These are phyloP conservation scores for Euphorbia schlechtendalii DNA, from an alignment of 441 rosid genomes.

Conservation along the genomic window DNA sequence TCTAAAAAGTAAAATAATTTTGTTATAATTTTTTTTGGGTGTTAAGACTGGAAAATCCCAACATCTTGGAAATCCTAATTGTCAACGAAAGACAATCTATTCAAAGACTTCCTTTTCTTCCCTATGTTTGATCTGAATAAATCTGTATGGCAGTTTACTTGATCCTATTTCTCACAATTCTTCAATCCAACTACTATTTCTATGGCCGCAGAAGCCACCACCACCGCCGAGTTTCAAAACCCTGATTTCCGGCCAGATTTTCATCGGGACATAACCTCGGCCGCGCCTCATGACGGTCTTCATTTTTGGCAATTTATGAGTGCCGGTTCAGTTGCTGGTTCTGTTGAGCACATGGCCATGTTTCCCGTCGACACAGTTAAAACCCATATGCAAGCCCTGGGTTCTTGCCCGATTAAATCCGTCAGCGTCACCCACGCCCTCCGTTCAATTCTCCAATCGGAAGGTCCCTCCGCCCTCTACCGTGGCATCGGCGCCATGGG, in stretches of 20 bases:
- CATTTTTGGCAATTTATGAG: conserved; percentile 85
- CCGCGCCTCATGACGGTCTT: conserved; percentile 53
- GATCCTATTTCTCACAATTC: neutral
- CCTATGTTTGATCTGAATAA: neutral
- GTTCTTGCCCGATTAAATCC: conserved; percentile 22
- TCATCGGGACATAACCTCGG: conserved; percentile 27
- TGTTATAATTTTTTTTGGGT: no score
- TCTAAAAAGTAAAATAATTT: no score
- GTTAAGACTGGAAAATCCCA: neutral
- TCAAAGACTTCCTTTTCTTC: neutral
- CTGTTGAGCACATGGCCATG: conserved; percentile 91
- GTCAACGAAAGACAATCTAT: neutral
- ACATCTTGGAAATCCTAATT: neutral
- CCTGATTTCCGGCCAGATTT: conserved; percentile 51
- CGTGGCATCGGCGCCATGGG: conserved; percentile 61
- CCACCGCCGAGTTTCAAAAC: conserved; percentile 50
- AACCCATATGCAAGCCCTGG: conserved; percentile 56
- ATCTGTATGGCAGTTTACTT: neutral
- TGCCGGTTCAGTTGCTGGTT: conserved; percentile 89
- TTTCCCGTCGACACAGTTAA: conserved; percentile 63
- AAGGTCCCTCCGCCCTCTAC: conserved; percentile 32
- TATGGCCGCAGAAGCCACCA: conserved; percentile 64
- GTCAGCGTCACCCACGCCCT: conserved; percentile 40
- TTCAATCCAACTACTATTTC: neutral
- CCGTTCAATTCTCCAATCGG: conserved; percentile 15